Base-by-base conservation (phyloP, 306 rosid genomes). In the Cicer arietinum region DNA sequence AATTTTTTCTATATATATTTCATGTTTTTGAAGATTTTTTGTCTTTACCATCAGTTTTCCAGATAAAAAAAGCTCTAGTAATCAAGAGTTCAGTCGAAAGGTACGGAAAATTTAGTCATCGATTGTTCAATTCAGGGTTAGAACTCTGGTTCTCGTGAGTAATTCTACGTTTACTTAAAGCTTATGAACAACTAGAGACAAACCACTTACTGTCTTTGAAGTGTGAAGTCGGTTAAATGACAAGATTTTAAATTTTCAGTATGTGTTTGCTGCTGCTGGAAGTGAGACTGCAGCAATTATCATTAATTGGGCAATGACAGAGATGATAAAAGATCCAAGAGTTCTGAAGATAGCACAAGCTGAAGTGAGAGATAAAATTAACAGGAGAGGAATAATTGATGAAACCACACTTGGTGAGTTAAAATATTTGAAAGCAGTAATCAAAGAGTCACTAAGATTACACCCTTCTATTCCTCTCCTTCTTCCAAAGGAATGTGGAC, bases 341-440 rank as follows among this genome's bases (percentile, higher is more conserved):
- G 65, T 59, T 30, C 35, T 30, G 8, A 59, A 59, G 43, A 59
- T 25, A 59, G 65, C 65, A 59, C 65, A 59, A 59, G 17, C 17
- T 59, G 65, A 59, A 59, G 65, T 59, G 8, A 59, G 65, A 6
- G 65, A 11, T 0, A 8, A 1, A 3, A 25, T 59, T 35, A 30
- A 59, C 0, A 35, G 2, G 7, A 60, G 18, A 60, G 66, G 66
- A 35, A 60, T 6, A 9, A 7, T 60, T 3, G 66, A 60, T 7
- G 66, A 60, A 12, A 9, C 66, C 1, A 7, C 18, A 7, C 13
- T 60, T 6, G 44, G 11, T 6, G 66, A 60, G 0, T 60, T 60
- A 8, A 60, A 35, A 13, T 60, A 60, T 37, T 35, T 60, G 16
- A 60, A 60, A 60, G 43, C 44, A 1, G 5, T 60, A 13, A 60